A percentile compares a stretch with the other conserved stretches of the same genome.
These are phyloP conservation scores for Lagenidium sp. DNA, from an alignment of 352 stramenopile species.

Conservation along the genomic window DNA sequence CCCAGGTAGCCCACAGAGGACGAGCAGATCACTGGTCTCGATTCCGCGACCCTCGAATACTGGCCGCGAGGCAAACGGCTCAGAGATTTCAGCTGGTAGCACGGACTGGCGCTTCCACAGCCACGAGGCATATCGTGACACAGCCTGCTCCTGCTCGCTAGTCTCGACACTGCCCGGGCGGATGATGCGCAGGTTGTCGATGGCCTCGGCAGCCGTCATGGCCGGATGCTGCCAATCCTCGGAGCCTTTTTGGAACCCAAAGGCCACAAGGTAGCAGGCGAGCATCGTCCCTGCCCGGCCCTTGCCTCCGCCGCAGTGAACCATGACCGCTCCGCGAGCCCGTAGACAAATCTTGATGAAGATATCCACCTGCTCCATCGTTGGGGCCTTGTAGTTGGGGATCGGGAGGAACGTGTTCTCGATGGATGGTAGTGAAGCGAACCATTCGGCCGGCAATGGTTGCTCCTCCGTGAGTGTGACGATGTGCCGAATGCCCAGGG, in stretches of 20 bases:
- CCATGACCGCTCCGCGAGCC: constrained; percentile 23
- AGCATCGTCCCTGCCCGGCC: constrained; percentile 52
- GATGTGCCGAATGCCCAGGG: constrained; percentile 9
- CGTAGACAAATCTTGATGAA: constrained; percentile 31
- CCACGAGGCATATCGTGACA: constrained; percentile 34
- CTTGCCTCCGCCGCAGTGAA: constrained; percentile 61
- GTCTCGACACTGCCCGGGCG: constrained; percentile 53
- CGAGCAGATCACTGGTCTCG: constrained; percentile 29
- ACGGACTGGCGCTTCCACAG: constrained; percentile 45
- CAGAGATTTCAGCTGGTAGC: constrained; percentile 13
- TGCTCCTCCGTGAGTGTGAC: constrained; percentile 19
- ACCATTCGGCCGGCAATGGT: constrained; percentile 13
- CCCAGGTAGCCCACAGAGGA: constrained; percentile 47
- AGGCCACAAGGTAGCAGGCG: constrained; percentile 54
- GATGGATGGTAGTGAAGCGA: constrained; percentile 13
- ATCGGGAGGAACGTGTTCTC: constrained; percentile 35
- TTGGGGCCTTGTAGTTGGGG: constrained; percentile 44
- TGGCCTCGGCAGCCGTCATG: constrained; percentile 31
- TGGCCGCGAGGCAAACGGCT: constrained; percentile 24
- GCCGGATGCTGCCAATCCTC: constrained; percentile 26
- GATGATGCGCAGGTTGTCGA: constrained; percentile 27
- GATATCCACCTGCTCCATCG: constrained; percentile 42
- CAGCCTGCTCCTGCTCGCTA: constrained; percentile 33
- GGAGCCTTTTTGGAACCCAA: constrained; percentile 25
- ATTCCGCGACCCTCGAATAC: constrained; percentile 20